Evolutionary conservation across 768 basidiomycete genomes (phyloP).

Genomic region (Amanita rubescens): DNA sequence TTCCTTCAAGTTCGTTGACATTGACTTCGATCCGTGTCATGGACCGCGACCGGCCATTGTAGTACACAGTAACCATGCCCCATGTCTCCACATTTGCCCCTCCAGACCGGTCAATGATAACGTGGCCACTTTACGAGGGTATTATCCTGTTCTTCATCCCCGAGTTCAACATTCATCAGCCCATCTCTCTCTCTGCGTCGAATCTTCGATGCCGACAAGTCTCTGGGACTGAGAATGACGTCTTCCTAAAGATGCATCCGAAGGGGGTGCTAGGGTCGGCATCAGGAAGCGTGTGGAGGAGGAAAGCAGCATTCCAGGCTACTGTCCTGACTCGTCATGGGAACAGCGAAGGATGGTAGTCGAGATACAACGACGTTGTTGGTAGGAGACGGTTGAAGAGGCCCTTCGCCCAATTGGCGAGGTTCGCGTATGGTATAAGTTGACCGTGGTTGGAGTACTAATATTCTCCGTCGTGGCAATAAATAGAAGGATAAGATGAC

Average conservation of each 20-base stretch:
- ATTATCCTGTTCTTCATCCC: not conserved
- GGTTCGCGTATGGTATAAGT: not conserved
- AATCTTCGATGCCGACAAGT: slow-evolving; percentile 9
- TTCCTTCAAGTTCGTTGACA: not conserved
- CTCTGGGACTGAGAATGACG: slow-evolving; percentile 17
- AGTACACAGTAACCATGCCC: too few species aligned
- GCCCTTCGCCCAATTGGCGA: slow-evolving; percentile 4
- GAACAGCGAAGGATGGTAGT: slow-evolving; percentile 14
- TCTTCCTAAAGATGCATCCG: slow-evolving; percentile 7
- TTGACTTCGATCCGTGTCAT: slow-evolving; percentile 8
- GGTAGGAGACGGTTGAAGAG: not conserved
- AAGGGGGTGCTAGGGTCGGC: not conserved
- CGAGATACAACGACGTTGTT: slow-evolving; percentile 19
- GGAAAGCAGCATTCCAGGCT: not conserved
- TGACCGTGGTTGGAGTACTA: not conserved
- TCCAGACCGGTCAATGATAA: too few species aligned
- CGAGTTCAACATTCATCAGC: too few species aligned
- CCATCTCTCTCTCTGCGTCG: slow-evolving; percentile 7
- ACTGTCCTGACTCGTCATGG: not conserved
- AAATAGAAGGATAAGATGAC: not conserved
- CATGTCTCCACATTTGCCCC: too few species aligned
- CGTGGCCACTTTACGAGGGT: slow-evolving; percentile 1
- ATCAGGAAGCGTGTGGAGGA: not conserved
- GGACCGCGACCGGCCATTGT: not conserved
- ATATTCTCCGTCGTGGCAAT: not conserved